phyloP scores from a whole-genome alignment of 1,139 yeast genomes.

The Komagataea norvegica region DNA sequence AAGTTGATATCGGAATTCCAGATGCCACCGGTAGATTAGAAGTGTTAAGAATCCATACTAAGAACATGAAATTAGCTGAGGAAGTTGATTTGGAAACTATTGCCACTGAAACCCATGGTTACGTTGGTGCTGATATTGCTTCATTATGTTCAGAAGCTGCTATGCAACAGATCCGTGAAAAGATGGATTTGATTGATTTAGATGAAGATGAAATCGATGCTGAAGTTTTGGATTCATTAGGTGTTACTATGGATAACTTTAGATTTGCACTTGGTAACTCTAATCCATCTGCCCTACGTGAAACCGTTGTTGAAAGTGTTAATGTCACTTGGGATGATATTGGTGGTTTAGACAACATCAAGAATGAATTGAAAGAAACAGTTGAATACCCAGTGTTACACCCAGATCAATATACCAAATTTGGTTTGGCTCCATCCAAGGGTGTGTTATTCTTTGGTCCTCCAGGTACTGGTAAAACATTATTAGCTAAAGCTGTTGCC shows the following conservation, averaged over 20 bases:
- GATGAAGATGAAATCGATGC: conserved; percentile 99
- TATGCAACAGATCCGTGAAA: conserved; percentile 96
- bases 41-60: conserved; percentile 87
- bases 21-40: conserved; percentile 98
- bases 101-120: conserved; percentile 92
- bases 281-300: conserved; percentile 98
- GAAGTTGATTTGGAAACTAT: conserved; percentile 95
- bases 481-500: conserved; percentile 96
- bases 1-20: conserved; percentile 98
- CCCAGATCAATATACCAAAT: conserved; percentile 97
- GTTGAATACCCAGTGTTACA: conserved; percentile 98
- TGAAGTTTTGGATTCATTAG: conserved; percentile 90
- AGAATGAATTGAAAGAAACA: conserved; percentile 95
- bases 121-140: conserved; percentile 93
- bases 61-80: conserved; percentile 93
- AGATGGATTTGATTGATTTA: conserved; percentile 96
- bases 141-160: conserved; percentile 99
- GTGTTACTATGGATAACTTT: conserved; percentile 98
- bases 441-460: conserved; percentile 99
- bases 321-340: conserved; percentile 98
- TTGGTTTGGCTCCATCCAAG: conserved; percentile 94
- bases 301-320: conserved; percentile 97
- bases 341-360: conserved; percentile 75
- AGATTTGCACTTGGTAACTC: conserved; percentile 96
- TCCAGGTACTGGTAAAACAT: conserved; percentile 99